A percentile compares a stretch with the other conserved stretches of the same genome.
phyloP scores from a whole-genome alignment of 2,329 filamentous ascomycete genomes.

The Penicillium concentricum region DNA sequence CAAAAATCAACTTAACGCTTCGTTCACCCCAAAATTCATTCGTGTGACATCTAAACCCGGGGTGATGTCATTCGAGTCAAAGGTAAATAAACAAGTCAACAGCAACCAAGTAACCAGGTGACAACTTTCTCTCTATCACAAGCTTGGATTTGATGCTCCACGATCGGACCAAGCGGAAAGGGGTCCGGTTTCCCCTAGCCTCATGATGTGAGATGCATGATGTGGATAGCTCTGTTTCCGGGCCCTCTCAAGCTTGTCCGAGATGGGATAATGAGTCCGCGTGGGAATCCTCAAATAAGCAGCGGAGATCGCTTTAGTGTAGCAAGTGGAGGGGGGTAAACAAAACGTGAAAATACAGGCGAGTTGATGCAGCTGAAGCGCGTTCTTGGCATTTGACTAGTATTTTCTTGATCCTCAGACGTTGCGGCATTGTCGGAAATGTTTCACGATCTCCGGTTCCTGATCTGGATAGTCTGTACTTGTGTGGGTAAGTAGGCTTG shows the following conservation, averaged over 20 bases:
- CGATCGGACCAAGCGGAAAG: constrained; percentile 7
- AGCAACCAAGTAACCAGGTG: background rate
- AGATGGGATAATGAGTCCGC: constrained; percentile 1
- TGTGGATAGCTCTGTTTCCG: background rate
- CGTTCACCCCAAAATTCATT: background rate
- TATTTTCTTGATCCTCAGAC: background rate
- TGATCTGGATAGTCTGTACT: background rate
- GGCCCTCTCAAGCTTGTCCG: background rate
- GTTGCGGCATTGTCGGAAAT: background rate
- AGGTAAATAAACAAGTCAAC: too few relatives aligned
- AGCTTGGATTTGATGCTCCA: background rate
- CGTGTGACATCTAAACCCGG: background rate
- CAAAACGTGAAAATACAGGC: too few relatives aligned
- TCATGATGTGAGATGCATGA: constrained; percentile 1
- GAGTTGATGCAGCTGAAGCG: constrained; percentile 2
- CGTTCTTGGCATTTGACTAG: background rate
- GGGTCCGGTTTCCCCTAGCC: background rate
- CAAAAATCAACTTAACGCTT: background rate
- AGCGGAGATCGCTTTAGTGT: constrained; percentile 8
- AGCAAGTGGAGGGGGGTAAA: background rate
- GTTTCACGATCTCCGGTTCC: background rate
- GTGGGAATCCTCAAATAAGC: constrained; percentile 4
- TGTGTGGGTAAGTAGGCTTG: background rate
- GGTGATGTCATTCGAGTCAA: too few relatives aligned
- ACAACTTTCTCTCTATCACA: background rate